Evolutionary conservation across 495 filamentous ascomycete species (phyloP), one percentile per base, ranked within the genome.

Genomic region (Podospora anserina): DNA sequence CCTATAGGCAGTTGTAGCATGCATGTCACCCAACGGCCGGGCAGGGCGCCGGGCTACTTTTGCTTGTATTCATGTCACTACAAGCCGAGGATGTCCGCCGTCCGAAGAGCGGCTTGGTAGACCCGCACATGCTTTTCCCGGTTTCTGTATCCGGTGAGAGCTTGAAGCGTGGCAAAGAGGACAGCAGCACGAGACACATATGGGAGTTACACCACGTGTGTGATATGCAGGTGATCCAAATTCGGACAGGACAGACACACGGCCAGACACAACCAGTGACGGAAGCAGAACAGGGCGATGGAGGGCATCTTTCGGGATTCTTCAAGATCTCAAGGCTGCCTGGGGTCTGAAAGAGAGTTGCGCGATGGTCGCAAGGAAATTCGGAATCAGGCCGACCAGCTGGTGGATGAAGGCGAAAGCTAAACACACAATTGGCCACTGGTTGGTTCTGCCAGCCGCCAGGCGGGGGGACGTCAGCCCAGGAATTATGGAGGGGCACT

Each of bases 61-160:
- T 49, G 39, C 39, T 49, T 11, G 39, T 49, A 49, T 49, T 49
- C 15, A 49, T 49, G 2, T 49, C 39, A 49, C 39, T 49, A 30
- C 27, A 19, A 65, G 66, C 66, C 66, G 66, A 68, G 66, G 66
- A 68, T 68, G 62, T 64, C 30, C 26, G 39, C 39, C 39, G 39
- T 30, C 59, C 20, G 19, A 68, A 54, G 55, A 64, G 18, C 64
- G 61, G 60, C 49, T 55, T 16, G 4, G 19, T 20, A 49, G 39
- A 49, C 16, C 30, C 66, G 54, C 66, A 64, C 66, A 68, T 68
- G 66, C 53, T 68, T 67, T 44, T 55, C 59, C 59, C 19, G 26
- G 59, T 28, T 30, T 32, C 59, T 30, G 16, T 61, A 61, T 61
- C 59, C 59, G 59, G 30, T 61, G 39, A 49, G 9, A 11, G 15